phyloP scores from a whole-genome alignment of 2,329 filamentous ascomycete genomes.

The Fusarium austroafricanum region DNA sequence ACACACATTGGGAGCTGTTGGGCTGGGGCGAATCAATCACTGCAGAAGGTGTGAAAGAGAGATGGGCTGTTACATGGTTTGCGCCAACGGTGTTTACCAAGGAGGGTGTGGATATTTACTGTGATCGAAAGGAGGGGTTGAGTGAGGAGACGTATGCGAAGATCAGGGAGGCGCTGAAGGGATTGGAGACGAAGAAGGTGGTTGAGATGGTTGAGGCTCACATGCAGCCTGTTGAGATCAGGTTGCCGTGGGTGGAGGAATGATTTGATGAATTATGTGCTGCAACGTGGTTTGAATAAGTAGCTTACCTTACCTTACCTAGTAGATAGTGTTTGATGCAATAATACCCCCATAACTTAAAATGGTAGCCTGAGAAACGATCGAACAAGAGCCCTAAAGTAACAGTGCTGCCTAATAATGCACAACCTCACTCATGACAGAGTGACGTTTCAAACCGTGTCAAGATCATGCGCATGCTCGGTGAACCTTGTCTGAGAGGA shows the following conservation, averaged over 20 bases:
- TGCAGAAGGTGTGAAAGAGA: constrained; percentile 58
- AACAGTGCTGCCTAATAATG: background rate
- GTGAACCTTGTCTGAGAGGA: too few relatives aligned
- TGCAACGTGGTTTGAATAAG: background rate
- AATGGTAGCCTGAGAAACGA: background rate
- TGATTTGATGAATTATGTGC: background rate
- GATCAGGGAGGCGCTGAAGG: constrained; percentile 65
- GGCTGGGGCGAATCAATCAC: constrained; percentile 72
- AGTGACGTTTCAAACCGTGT: too few relatives aligned
- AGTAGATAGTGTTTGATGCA: background rate
- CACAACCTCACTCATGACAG: background rate
- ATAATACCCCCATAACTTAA: constrained; percentile 24
- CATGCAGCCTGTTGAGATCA: constrained; percentile 64
- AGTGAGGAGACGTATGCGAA: constrained; percentile 65
- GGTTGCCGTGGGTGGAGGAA: constrained; percentile 61
- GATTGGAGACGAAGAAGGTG: constrained; percentile 64
- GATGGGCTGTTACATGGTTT: constrained; percentile 88
- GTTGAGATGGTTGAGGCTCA: constrained; percentile 60
- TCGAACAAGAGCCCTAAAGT: background rate
- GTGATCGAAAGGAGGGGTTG: constrained; percentile 70
- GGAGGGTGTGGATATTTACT: constrained; percentile 84
- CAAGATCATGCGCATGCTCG: too few relatives aligned
- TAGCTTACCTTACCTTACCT: background rate
- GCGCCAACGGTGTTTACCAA: constrained; percentile 85
- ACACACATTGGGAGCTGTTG: constrained; percentile 83